Evolutionary conservation across 1,284 basidiomycete species (phyloP).

Genomic region (Sparassis latifolia): DNA sequence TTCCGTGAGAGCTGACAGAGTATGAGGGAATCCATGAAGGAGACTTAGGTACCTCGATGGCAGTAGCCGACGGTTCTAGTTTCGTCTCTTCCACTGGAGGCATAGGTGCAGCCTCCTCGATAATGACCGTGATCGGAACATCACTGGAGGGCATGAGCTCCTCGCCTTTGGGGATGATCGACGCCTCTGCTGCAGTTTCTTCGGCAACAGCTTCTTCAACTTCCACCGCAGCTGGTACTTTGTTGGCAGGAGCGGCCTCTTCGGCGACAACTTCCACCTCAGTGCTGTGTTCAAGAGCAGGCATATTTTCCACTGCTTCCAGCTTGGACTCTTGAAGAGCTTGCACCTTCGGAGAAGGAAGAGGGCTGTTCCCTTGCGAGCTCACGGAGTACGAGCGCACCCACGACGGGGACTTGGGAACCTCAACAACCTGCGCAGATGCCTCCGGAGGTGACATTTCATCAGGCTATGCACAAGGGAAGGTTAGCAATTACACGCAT

Average conservation of each 20-base stretch:
- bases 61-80: background rate
- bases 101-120: too few species aligned
- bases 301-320: background rate
- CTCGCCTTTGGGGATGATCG: background rate
- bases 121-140: too few species aligned
- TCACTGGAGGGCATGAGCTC: too few species aligned
- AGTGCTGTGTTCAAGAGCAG: background rate
- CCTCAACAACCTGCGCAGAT: background rate
- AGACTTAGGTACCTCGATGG: constrained; percentile 10
- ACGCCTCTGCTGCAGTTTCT: background rate
- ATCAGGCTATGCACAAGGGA: background rate
- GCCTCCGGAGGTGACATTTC: background rate
- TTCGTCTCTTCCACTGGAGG: too few species aligned
- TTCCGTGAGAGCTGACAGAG: constrained; percentile 20
- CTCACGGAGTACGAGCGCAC: constrained; percentile 30
- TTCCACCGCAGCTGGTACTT: background rate
- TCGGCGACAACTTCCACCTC: constrained; percentile 1
- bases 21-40: constrained; percentile 33
- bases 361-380: constrained; percentile 16
- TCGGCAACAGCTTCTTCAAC: constrained; percentile 3
- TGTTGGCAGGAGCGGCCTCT: background rate
- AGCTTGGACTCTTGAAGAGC: background rate
- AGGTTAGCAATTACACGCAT: background rate
- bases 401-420: constrained; percentile 23
- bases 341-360: background rate